Evolutionary conservation across 2,329 filamentous ascomycete genomes (phyloP).

Genomic region (Tolypocladium endophyticum): DNA sequence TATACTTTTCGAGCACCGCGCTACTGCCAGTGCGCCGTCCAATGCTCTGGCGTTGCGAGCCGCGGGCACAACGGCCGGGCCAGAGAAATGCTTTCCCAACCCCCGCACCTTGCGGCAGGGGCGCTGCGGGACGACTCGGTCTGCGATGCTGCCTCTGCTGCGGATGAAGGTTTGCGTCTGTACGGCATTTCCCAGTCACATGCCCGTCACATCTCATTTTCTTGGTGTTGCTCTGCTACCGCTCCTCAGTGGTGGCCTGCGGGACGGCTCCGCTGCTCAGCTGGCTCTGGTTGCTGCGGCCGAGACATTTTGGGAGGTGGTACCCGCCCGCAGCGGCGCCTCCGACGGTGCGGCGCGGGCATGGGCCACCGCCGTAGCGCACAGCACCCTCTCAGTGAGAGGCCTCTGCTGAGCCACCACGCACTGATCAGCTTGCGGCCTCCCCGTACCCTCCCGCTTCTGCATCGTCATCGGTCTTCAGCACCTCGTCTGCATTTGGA

Average conservation of each 20-base stretch:
- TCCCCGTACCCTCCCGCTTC: neutral
- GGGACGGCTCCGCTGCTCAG: slow-evolving; percentile 4
- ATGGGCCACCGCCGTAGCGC: neutral
- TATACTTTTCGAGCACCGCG: neutral
- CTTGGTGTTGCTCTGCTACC: neutral
- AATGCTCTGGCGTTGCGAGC: neutral
- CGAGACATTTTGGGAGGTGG: slow-evolving; percentile 3
- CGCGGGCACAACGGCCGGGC: neutral
- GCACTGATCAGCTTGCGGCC: neutral
- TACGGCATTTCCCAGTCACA: neutral
- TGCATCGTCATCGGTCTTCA: neutral
- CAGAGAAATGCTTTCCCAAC: neutral
- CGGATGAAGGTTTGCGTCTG: neutral
- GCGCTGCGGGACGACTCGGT: neutral
- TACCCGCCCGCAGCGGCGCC: neutral
- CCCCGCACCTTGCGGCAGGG: no score
- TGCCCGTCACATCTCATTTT: neutral
- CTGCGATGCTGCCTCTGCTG: neutral
- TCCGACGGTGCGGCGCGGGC: no score
- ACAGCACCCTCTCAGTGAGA: neutral
- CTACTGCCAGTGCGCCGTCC: neutral
- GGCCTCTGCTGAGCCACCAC: neutral
- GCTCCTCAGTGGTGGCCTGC: neutral
- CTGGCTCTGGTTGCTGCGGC: slow-evolving; percentile 6
- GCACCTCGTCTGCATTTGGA: neutral